These are phyloP conservation scores for Colletotrichum salicis DNA, from an alignment of 2,329 filamentous ascomycete species.

Conservation along the genomic window DNA sequence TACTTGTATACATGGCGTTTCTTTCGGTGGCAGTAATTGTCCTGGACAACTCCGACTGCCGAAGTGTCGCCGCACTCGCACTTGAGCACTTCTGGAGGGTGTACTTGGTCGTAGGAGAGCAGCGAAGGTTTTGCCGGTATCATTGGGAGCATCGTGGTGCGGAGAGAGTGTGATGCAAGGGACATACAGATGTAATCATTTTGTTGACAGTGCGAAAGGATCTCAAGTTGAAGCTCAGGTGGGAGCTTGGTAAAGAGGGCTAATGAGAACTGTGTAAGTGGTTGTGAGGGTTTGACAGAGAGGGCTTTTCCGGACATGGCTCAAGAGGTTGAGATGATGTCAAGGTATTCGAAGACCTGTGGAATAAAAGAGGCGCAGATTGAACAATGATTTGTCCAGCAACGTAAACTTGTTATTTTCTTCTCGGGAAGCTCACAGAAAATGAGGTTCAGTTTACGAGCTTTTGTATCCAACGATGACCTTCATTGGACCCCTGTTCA, in stretches of 20 bases:
- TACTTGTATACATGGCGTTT: not conserved
- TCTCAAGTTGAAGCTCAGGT: not conserved
- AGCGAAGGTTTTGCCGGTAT: not conserved
- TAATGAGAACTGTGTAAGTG: not conserved
- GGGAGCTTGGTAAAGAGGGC: slow-evolving; percentile 3
- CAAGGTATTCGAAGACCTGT: no score
- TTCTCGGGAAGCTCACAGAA: no score
- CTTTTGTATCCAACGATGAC: no score
- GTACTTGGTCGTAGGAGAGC: not conserved
- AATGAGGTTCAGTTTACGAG: no score
- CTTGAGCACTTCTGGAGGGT: not conserved
- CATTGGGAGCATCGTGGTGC: not conserved
- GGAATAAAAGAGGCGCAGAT: no score
- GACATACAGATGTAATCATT: slow-evolving; percentile 19
- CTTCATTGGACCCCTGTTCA: no score
- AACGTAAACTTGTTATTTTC: no score
- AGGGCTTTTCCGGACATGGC: no score
- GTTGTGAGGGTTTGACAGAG: no score
- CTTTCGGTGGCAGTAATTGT: not conserved
- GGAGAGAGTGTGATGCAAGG: not conserved
- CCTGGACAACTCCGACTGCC: not conserved
- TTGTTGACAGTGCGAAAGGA: not conserved
- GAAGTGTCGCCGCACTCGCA: not conserved
- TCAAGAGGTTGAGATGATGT: no score
- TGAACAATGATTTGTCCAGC: no score